phyloP scores from a whole-genome alignment of 768 basidiomycete species.

The Suillus ampliporus region DNA sequence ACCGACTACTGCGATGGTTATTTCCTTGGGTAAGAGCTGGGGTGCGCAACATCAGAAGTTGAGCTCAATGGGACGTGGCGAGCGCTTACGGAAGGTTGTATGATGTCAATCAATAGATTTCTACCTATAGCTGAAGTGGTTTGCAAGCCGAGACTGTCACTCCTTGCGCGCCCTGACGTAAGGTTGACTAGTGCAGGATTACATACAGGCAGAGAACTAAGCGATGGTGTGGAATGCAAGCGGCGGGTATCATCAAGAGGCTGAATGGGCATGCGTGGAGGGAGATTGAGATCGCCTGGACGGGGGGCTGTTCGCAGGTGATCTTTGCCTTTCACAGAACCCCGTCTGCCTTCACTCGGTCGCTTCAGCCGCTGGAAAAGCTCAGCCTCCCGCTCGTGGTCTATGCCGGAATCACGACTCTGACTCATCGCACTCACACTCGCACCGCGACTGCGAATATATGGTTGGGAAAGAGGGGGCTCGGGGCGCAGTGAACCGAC shows the following conservation, averaged over 20 bases:
- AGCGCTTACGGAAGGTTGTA: slow-evolving; percentile 30
- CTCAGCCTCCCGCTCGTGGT: slow-evolving; percentile 59
- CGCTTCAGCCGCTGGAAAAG: slow-evolving; percentile 51
- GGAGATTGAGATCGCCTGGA: slow-evolving; percentile 67
- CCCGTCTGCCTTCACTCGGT: slow-evolving; percentile 47
- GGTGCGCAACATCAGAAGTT: slow-evolving; percentile 15
- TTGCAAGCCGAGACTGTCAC: slow-evolving; percentile 64
- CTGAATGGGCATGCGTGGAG: slow-evolving; percentile 52
- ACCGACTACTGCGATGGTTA: slow-evolving; percentile 83
- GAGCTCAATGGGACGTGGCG: slow-evolving; percentile 5
- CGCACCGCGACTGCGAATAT: slow-evolving; percentile 57
- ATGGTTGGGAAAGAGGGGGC: slow-evolving; percentile 35
- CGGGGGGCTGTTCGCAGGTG: slow-evolving; percentile 47
- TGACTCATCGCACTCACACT: slow-evolving; percentile 58
- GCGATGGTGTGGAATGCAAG: slow-evolving; percentile 44
- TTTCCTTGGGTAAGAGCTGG: slow-evolving; percentile 37
- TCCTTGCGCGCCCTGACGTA: slow-evolving; percentile 55
- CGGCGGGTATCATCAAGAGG: slow-evolving; percentile 45
- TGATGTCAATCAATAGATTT: slow-evolving; percentile 23
- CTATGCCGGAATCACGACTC: slow-evolving; percentile 42
- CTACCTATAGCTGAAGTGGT: slow-evolving; percentile 25
- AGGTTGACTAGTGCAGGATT: slow-evolving; percentile 36
- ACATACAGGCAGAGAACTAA: slow-evolving; percentile 41
- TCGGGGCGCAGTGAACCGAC: slow-evolving; percentile 34
- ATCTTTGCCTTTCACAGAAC: slow-evolving; percentile 56